Percentiles rank a stretch among this genome's conserved stretches.
Evolutionary conservation across 208 protist species (phyloP).

Genomic region (Crithidia bombi): DNA sequence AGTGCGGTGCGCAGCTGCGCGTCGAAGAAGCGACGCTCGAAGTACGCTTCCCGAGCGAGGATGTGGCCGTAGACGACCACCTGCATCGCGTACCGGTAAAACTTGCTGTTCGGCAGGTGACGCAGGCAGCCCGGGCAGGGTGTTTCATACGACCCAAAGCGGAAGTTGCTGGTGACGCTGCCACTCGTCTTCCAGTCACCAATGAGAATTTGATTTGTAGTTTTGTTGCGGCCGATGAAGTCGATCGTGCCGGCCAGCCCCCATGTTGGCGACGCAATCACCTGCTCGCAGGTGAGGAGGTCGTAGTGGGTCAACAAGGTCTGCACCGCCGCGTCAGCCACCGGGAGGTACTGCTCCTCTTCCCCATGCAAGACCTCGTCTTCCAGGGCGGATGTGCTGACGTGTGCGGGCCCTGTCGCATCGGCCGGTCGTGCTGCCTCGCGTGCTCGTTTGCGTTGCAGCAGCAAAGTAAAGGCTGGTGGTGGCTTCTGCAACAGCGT

Average conservation of each 20-base stretch:
- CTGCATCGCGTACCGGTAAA: slow-evolving; percentile 88
- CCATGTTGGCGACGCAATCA: slow-evolving; percentile 65
- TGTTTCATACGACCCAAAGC: slow-evolving; percentile 79
- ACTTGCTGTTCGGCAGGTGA: slow-evolving; percentile 86
- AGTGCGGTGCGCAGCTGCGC: slow-evolving; percentile 32
- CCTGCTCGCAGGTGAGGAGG: slow-evolving; percentile 69
- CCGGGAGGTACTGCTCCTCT: slow-evolving; percentile 66
- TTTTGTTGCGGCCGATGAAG: slow-evolving; percentile 75
- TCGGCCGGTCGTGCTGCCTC: slow-evolving; percentile 31
- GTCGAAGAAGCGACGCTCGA: slow-evolving; percentile 73
- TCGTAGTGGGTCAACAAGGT: slow-evolving; percentile 58
- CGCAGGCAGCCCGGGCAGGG: slow-evolving; percentile 67
- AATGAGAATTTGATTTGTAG: slow-evolving; percentile 63
- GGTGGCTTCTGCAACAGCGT: slow-evolving; percentile 67
- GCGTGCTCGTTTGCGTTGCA: slow-evolving; percentile 30
- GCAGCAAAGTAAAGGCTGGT: slow-evolving; percentile 62
- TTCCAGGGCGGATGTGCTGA: slow-evolving; percentile 27
- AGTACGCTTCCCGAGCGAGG: slow-evolving; percentile 66
- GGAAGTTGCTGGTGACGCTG: slow-evolving; percentile 71
- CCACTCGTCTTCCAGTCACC: slow-evolving; percentile 92
- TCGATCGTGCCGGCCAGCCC: slow-evolving; percentile 85
- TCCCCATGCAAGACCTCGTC: slow-evolving; percentile 75
- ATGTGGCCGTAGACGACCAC: slow-evolving; percentile 83
- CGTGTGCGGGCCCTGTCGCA: slow-evolving; percentile 19
- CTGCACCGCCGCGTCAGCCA: slow-evolving; percentile 67